Conservation (phyloP, 306 rosid species). For the Rubus parviflorus region DNA sequence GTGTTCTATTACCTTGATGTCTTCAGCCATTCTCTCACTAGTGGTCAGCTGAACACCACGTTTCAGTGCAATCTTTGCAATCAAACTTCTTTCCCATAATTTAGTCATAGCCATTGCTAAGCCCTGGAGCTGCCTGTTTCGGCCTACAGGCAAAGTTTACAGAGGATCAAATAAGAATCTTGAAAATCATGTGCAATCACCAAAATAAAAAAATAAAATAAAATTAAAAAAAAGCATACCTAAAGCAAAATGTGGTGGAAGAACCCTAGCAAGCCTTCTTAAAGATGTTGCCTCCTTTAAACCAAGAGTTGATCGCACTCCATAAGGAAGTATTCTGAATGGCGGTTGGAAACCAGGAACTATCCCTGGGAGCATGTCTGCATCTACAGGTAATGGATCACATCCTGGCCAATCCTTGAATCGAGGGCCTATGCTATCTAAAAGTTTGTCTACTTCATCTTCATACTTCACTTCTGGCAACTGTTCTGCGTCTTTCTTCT, state of each 20-base stretch:
- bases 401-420: constrained; percentile 88
- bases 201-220: constrained; percentile 2
- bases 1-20: constrained; percentile 68
- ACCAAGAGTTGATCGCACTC: constrained; percentile 78
- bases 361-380: constrained; percentile 76
- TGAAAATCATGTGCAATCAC: constrained; percentile 19
- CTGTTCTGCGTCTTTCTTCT: constrained; percentile 34
- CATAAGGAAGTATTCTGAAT: constrained; percentile 93
- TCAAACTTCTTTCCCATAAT: constrained; percentile 84
- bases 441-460: constrained; percentile 70
- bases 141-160: constrained; percentile 50
- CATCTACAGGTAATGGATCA: constrained; percentile 89
- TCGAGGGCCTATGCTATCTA: constrained; percentile 84
- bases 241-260: constrained; percentile 97
- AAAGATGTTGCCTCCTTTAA: constrained; percentile 72
- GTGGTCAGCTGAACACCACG: constrained; percentile 97
- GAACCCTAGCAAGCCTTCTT: constrained; percentile 79
- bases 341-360: constrained; percentile 85
- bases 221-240: constrained; percentile 43
- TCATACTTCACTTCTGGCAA: constrained; percentile 62
- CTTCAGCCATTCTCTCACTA: constrained; percentile 99
- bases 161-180: constrained; percentile 25
- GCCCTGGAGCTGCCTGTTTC: constrained; percentile 94
- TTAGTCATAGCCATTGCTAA: constrained; percentile 77
- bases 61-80: constrained; percentile 92